Evolutionary conservation across 805 yeast genomes (phyloP).

Genomic region (Metschnikowia anglica): DNA sequence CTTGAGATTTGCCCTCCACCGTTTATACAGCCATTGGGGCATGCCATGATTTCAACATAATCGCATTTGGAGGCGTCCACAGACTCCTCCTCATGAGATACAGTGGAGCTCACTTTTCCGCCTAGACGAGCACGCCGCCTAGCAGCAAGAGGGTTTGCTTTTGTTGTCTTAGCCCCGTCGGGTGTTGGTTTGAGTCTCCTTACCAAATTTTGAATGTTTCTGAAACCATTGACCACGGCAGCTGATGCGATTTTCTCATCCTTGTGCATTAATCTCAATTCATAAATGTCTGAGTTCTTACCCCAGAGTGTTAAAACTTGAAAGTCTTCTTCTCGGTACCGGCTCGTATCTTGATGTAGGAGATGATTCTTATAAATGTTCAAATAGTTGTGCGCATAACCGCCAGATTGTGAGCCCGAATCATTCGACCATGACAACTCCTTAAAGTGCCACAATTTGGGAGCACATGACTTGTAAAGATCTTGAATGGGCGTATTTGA

Average conservation of each 20-base stretch:
- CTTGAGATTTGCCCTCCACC: slow-evolving; percentile 89
- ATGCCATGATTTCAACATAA: slow-evolving; percentile 94
- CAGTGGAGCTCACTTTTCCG: slow-evolving; percentile 11
- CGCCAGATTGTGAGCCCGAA: slow-evolving; percentile 84
- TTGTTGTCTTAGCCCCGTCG: slow-evolving; percentile 17
- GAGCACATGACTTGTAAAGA: slow-evolving; percentile 43
- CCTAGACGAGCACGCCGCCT: slow-evolving; percentile 43
- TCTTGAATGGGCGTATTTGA: slow-evolving; percentile 12
- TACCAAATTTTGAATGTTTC: slow-evolving; percentile 91
- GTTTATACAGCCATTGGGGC: slow-evolving; percentile 96
- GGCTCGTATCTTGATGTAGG: slow-evolving; percentile 18
- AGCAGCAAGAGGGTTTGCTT: slow-evolving; percentile 41
- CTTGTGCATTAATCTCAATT: slow-evolving; percentile 53
- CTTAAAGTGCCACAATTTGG: slow-evolving; percentile 60
- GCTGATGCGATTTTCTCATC: slow-evolving; percentile 46
- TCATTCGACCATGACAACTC: slow-evolving; percentile 69
- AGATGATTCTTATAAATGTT: slow-evolving; percentile 33
- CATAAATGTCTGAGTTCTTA: slow-evolving; percentile 73
- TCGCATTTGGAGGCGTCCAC: slow-evolving; percentile 71
- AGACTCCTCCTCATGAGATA: slow-evolving; percentile 20
- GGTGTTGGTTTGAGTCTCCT: slow-evolving; percentile 61
- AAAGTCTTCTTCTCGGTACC: slow-evolving; percentile 22
- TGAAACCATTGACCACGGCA: slow-evolving; percentile 82
- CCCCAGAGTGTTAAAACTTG: slow-evolving; percentile 51
- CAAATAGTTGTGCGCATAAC: slow-evolving; percentile 75